These are phyloP conservation scores for Cladobotryum protrusum DNA, from an alignment of 2,329 filamentous ascomycete genomes.

Conservation along the genomic window DNA sequence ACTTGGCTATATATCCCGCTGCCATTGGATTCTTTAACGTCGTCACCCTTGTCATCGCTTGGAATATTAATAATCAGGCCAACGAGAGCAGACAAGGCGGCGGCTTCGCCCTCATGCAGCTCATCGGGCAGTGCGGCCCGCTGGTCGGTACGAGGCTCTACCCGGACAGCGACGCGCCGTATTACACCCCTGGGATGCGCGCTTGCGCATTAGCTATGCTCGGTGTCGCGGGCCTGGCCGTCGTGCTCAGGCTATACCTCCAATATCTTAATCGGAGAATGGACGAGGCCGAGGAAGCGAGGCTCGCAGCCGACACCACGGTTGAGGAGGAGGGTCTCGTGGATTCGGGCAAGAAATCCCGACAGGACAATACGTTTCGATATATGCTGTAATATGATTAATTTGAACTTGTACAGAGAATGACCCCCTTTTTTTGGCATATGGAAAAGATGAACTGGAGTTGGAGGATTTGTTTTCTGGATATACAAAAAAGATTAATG, in stretches of 20 bases:
- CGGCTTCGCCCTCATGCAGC: slow-evolving; percentile 73
- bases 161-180: slow-evolving; percentile 53
- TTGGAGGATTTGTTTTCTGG: slow-evolving; percentile 3
- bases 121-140: slow-evolving; percentile 76
- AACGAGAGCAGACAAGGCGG: slow-evolving; percentile 63
- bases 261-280: slow-evolving; percentile 42
- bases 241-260: slow-evolving; percentile 48
- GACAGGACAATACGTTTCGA: slow-evolving; percentile 30
- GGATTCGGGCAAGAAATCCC: slow-evolving; percentile 21
- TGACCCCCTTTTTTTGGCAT: not conserved
- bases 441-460: slow-evolving; percentile 1
- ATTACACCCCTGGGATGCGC: slow-evolving; percentile 57
- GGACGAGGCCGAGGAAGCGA: slow-evolving; percentile 29
- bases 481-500: not conserved
- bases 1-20: slow-evolving; percentile 72
- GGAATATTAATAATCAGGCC: slow-evolving; percentile 81
- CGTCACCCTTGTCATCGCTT: slow-evolving; percentile 78
- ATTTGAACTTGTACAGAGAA: not conserved
- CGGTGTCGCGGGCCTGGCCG: slow-evolving; percentile 50
- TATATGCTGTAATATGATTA: slow-evolving; percentile 38
- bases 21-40: slow-evolving; percentile 76
- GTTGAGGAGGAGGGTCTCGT: slow-evolving; percentile 38
- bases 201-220: slow-evolving; percentile 59
- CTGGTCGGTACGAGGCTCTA: slow-evolving; percentile 62
- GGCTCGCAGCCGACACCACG: slow-evolving; percentile 15